Evolutionary conservation across 2,329 filamentous ascomycete genomes (phyloP).

Genomic region (Venturia asperata): DNA sequence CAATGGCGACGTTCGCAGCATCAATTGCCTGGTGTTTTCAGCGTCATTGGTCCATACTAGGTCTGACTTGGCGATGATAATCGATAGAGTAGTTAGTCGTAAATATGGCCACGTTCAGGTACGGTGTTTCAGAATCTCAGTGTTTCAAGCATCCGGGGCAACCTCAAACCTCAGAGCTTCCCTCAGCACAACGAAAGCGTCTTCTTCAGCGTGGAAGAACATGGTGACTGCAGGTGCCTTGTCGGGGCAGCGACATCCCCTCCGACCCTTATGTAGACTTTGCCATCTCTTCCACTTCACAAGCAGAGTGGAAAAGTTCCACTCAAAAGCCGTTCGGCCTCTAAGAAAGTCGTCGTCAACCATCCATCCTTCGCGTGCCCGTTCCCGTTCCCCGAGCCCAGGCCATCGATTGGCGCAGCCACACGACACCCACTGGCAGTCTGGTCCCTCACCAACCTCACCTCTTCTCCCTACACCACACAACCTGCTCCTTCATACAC

Average conservation of each 20-base stretch:
- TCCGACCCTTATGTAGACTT: background rate
- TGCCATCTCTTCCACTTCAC: background rate
- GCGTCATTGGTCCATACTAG: no score
- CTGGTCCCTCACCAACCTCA: background rate
- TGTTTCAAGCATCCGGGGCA: background rate
- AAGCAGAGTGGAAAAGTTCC: background rate
- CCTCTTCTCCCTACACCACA: background rate
- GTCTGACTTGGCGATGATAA: background rate
- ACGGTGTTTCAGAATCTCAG: background rate
- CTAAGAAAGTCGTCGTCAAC: background rate
- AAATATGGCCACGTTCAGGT: background rate
- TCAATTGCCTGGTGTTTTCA: no score
- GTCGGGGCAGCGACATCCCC: background rate
- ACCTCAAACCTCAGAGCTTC: background rate
- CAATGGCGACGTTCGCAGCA: no score
- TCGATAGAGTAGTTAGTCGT: background rate
- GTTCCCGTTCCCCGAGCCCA: background rate
- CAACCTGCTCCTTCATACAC: background rate
- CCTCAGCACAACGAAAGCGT: background rate
- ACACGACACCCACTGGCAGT: background rate
- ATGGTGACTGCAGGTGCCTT: background rate
- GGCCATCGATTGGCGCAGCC: background rate
- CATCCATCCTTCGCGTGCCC: background rate
- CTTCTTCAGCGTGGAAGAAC: no score
- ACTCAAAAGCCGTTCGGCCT: background rate